Conservation (phyloP, 192 early-diverging fungal genomes). For the Rhizophagus prolifer region DNA sequence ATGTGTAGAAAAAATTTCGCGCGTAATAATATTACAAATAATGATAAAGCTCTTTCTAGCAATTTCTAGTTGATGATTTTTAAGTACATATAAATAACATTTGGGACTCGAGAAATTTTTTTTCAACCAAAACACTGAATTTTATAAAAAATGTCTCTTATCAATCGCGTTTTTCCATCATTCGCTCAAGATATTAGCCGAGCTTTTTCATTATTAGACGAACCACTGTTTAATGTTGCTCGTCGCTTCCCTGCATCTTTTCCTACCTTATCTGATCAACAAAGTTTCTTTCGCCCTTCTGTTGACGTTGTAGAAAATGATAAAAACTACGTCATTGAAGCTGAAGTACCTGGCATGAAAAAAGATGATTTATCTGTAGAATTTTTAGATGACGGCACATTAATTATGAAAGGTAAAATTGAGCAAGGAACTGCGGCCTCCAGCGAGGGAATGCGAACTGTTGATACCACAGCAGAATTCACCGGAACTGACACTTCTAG, state of each 20-base stretch:
- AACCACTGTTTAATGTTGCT: constrained; percentile 33
- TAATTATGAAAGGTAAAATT: constrained; percentile 35
- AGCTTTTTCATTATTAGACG: constrained; percentile 35
- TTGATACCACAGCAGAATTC: not conserved
- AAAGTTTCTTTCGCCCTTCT: constrained; percentile 28
- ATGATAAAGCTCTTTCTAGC: not conserved
- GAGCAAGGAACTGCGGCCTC: constrained; percentile 21
- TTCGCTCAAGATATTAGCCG: constrained; percentile 34
- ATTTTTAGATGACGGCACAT: constrained; percentile 35
- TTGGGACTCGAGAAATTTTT: too few species aligned
- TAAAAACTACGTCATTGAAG: constrained; percentile 39
- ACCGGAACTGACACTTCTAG: not conserved
- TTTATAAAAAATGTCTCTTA: constrained; percentile 10
- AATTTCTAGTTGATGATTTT: not conserved
- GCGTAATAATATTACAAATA: not conserved
- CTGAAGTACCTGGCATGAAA: constrained; percentile 41
- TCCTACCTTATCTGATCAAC: constrained; percentile 1
- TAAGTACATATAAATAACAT: not conserved
- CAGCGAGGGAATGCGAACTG: not conserved
- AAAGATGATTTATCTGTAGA: constrained; percentile 41
- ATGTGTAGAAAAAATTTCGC: too few species aligned
- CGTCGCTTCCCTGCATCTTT: constrained; percentile 23
- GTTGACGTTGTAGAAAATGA: constrained; percentile 37
- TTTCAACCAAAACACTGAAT: not conserved
- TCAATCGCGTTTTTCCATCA: constrained; percentile 25